A percentile compares a stretch with the other conserved stretches of the same genome.
Conservation (phyloP, 2,329 filamentous ascomycete species). For the Pseudocercospora vitis region DNA sequence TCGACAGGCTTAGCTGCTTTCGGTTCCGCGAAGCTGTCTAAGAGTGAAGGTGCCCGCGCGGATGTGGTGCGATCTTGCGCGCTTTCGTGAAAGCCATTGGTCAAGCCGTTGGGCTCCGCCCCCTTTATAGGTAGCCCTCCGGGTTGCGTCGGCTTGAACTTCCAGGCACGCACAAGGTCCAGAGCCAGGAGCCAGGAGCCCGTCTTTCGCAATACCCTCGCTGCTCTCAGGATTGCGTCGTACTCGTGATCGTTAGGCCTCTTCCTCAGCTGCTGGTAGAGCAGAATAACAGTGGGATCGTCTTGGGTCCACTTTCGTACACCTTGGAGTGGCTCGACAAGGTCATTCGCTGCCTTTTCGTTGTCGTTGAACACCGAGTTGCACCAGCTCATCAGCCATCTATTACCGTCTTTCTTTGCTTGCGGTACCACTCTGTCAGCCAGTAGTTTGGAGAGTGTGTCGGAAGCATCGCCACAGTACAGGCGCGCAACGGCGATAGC, state of each 20-base stretch:
- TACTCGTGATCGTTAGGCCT: slow-evolving; percentile 53
- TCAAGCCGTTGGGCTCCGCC: slow-evolving; percentile 14
- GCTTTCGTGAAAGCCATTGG: slow-evolving; percentile 17
- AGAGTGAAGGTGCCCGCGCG: slow-evolving; percentile 19
- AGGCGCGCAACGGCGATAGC: slow-evolving; percentile 85
- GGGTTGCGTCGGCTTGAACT: slow-evolving; percentile 58
- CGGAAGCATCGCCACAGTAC: slow-evolving; percentile 81
- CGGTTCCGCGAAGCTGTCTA: slow-evolving; percentile 27
- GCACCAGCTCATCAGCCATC: slow-evolving; percentile 94
- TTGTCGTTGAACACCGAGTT: slow-evolving; percentile 85
- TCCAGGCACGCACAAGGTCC: slow-evolving; percentile 80
- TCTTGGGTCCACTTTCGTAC: slow-evolving; percentile 72
- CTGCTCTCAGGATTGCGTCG: slow-evolving; percentile 79
- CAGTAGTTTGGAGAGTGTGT: slow-evolving; percentile 70
- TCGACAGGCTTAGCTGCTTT: slow-evolving; percentile 19
- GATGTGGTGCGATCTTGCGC: slow-evolving; percentile 30
- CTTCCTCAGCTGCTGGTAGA: slow-evolving; percentile 85
- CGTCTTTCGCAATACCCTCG: slow-evolving; percentile 45
- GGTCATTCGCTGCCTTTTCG: slow-evolving; percentile 78
- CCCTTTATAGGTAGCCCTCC: not conserved
- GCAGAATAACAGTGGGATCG: slow-evolving; percentile 81
- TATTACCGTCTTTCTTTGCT: slow-evolving; percentile 78
- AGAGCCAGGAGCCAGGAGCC: slow-evolving; percentile 84
- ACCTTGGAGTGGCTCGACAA: slow-evolving; percentile 69
- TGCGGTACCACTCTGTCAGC: slow-evolving; percentile 75